Evolutionary conservation across 768 basidiomycete species (phyloP).

Genomic region (Pisolithus orientalis): DNA sequence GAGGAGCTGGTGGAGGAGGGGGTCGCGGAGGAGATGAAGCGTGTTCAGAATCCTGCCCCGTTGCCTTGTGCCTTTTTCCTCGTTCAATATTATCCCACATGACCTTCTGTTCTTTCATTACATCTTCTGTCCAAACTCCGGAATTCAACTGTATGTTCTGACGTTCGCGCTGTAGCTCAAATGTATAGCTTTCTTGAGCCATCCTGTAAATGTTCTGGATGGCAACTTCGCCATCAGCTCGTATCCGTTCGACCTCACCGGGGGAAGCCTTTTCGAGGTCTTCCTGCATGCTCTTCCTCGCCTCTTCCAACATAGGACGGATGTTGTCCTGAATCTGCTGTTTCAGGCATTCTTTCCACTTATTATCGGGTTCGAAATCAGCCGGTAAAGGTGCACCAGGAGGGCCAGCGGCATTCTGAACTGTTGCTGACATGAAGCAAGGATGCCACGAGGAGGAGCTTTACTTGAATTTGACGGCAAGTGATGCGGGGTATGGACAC

Average conservation of each 20-base stretch:
- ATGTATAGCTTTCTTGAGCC: constrained; percentile 41
- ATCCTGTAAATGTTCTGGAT: constrained; percentile 40
- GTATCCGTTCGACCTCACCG: constrained; percentile 30
- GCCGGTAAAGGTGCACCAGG: constrained; percentile 6
- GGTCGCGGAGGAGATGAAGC: constrained; percentile 7
- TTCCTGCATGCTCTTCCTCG: constrained; percentile 50
- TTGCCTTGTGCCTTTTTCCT: constrained; percentile 23
- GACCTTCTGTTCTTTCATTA: constrained; percentile 34
- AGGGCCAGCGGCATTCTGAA: constrained; percentile 10
- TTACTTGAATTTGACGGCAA: neutral
- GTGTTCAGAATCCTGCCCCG: neutral
- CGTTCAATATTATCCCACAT: constrained; percentile 46
- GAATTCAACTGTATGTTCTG: constrained; percentile 45
- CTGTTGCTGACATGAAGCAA: constrained; percentile 19
- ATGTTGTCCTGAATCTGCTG: constrained; percentile 46
- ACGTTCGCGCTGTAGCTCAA: constrained; percentile 41
- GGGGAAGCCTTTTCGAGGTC: constrained; percentile 42
- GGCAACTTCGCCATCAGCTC: constrained; percentile 32
- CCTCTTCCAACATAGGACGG: constrained; percentile 45
- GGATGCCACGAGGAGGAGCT: constrained; percentile 5
- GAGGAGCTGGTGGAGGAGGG: neutral
- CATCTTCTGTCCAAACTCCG: constrained; percentile 31
- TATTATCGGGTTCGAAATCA: constrained; percentile 45
- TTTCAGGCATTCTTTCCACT: constrained; percentile 45
- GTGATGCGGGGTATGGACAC: neutral